Base-by-base conservation (phyloP, 257 asterid species). In the Galeopsis tetrahit region DNA sequence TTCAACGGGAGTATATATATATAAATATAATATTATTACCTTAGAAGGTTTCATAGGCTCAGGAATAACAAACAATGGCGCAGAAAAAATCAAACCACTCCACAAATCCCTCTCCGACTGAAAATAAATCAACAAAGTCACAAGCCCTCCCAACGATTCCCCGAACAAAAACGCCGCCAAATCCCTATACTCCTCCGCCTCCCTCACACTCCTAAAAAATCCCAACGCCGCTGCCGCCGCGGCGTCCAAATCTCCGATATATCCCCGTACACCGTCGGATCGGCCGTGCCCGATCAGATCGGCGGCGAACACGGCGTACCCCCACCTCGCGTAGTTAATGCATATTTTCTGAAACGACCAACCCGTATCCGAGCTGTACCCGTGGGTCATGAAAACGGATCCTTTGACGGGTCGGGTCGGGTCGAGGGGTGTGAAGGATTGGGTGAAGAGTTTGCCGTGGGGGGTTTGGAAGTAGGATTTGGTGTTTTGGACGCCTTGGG, bases 271-370 rank as follows among this genome's bases (percentile, higher is more conserved):
- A 4, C 99, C 99, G 4, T 95, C 99, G 32, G 98, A 91, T 14
- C 99, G 95, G 55, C 99, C 99, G 80, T 95, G 99, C 9, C 99
- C 98, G 31, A 85, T 84, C n/a, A 92, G 73, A 51, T 95, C 99
- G 9, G 99, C 98, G 58, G 97, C 95, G 79, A 89, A 88, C 46
- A 95, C 99, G 44, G 96, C 96, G 71, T 95, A 95, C 0, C 99
- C 99, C 99, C 99, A 95, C 1, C 73, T 73, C 34, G 99, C 95
- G 78, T 70, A 95, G 61, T 14, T 72, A 2, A 95, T 90, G 83
- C 98, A 90, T 51, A 95, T 87, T 2, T 85, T 90, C 87, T 95
- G 99, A 79, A 95, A 95, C 58, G 87, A 57, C 99, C 99, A 95
- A 13, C 97, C 89, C 69, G 97, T 72, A 46, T 95, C 99, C 2